Conservation (phyloP, 2,329 filamentous ascomycete species). For the Tolypocladium pustulatum region DNA sequence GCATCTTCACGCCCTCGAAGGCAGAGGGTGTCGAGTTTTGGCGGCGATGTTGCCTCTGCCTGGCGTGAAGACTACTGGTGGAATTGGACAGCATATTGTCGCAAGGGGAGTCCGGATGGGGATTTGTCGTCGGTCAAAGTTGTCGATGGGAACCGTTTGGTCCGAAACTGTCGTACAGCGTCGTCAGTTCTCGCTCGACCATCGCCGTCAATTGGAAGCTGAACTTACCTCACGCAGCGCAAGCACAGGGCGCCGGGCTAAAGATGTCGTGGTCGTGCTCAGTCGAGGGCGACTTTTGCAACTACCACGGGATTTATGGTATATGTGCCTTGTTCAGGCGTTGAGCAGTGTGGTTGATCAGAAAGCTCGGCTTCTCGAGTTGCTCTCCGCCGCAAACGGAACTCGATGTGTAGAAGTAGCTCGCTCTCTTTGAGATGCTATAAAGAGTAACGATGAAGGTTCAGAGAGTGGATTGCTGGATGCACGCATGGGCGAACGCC, state of each 20-base stretch:
- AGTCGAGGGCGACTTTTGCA: slow-evolving; percentile 33
- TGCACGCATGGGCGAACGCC: slow-evolving; percentile 13
- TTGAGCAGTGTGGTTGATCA: slow-evolving; percentile 6
- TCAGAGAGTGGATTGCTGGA: slow-evolving; percentile 9
- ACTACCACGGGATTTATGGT: slow-evolving; percentile 6
- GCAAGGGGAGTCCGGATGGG: slow-evolving; percentile 59
- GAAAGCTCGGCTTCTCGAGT: slow-evolving; percentile 9
- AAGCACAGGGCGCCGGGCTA: slow-evolving; percentile 73
- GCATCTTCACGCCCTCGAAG: slow-evolving; percentile 65
- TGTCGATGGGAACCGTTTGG: slow-evolving; percentile 40
- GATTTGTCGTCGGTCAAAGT: slow-evolving; percentile 39
- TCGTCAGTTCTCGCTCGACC: slow-evolving; percentile 1
- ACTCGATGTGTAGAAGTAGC: slow-evolving; percentile 1
- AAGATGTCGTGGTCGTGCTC: slow-evolving; percentile 32
- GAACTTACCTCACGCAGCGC: slow-evolving; percentile 67
- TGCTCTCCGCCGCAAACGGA: slow-evolving; percentile 7
- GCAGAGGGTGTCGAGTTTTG: slow-evolving; percentile 77
- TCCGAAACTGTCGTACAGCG: slow-evolving; percentile 27
- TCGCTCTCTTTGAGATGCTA: slow-evolving; percentile 1
- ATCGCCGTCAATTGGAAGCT: neutral
- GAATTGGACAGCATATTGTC: slow-evolving; percentile 72
- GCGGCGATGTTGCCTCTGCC: slow-evolving; percentile 54
- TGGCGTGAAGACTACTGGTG: slow-evolving; percentile 58
- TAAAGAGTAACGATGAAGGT: slow-evolving; percentile 6
- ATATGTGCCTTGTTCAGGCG: slow-evolving; percentile 23